Evolutionary conservation across 2,329 filamentous ascomycete genomes (phyloP), one percentile per base, ranked within the genome.

Genomic region (Catunica adiposa): DNA sequence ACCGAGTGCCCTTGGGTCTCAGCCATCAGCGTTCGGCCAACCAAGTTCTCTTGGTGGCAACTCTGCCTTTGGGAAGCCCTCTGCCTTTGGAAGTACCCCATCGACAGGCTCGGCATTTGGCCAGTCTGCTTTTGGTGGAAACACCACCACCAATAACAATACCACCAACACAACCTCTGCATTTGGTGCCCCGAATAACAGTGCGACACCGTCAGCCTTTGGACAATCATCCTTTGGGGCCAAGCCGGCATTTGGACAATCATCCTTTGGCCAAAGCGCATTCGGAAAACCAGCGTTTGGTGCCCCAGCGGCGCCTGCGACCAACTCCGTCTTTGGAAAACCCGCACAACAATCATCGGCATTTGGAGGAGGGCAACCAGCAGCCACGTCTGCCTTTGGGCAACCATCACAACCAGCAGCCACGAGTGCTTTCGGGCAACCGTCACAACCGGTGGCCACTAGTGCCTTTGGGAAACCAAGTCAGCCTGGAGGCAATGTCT

Each of bases 291-390:
- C 56, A 11, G 46, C 54, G 5, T 59, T 59, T 47, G 54, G 54
- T 3, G 29, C 56, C 17, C 47, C 50, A 1, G 40, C 50, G 20
- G 42, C 54, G n/a, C 46, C 53, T 5, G 29, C 57, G 14, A 37
- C 48, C 6, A 34, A 46, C 52, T 59, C 66, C 1, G 61, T 69
- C 0, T 74, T 75, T 60, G 72, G 71, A 1, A 67, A 70, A 56
- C 58, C 66, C 23, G 23, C 47, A 51, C 47, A 51, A 15, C n/a
- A n/a, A n/a, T n/a, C n/a, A n/a, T n/a, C n/a, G n/a, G n/a, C n/a
- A n/a, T n/a, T n/a, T n/a, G n/a, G n/a, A n/a, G n/a, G n/a, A n/a
- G n/a, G n/a, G n/a, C n/a, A n/a, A n/a, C 29, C 1, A 73, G 73
- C 55, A 70, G 71, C 15, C 63, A 68, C 40, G 56, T 66, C 38